Base-by-base conservation (phyloP, 2,329 filamentous ascomycete species). In the Lomentospora prolificans region DNA sequence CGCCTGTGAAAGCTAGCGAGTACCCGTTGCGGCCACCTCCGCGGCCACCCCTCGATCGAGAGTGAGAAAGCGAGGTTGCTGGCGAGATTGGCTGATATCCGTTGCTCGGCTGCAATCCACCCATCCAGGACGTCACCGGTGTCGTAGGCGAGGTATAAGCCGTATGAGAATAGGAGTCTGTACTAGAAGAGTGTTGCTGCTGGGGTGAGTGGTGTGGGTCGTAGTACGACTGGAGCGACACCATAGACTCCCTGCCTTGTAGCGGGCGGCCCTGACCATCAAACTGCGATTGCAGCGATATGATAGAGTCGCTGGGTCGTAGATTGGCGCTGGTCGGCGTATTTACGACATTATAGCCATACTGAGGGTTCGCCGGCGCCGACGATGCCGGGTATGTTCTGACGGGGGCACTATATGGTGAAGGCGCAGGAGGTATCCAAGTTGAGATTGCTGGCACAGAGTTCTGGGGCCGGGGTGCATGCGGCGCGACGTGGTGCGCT, bases 191-290 rank as follows among this genome's bases (percentile, higher is more conserved):
- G 17, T 22, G 2, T 25, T 39, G 30, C 17, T 25, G 53, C 41
- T 55, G 55, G 1, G 39, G 54, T 22, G 56, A 54, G 25, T 46
- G 46, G 44, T 54, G 57, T 14, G 63, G 59, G 17, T 64, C 64
- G 56, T 57, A 54, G 39, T 62, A 59, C 3, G 72, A 70, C 53
- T 69, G 66, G n/a, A 74, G 61, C 3, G 73, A 74, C 17, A 70
- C 67, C 54, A 73, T 64, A 12, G 72, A 72, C 53, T 69, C 69
- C 19, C 68, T 69, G 12, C 65, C 66, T 6, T 67, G 66, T 14
- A 56, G 24, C 8, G 24, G 48, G 4, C 46, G 53, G 9, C 53
- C 53, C 30, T 55, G 44, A 3, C n/a, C 24, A 44, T 56, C 55
- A 25, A 44, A 52, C 33, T 28, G 12, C 6, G 55, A 56, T 27